Base-by-base conservation (phyloP, 2,329 filamentous ascomycete species). In the Colletotrichum graminicola region DNA sequence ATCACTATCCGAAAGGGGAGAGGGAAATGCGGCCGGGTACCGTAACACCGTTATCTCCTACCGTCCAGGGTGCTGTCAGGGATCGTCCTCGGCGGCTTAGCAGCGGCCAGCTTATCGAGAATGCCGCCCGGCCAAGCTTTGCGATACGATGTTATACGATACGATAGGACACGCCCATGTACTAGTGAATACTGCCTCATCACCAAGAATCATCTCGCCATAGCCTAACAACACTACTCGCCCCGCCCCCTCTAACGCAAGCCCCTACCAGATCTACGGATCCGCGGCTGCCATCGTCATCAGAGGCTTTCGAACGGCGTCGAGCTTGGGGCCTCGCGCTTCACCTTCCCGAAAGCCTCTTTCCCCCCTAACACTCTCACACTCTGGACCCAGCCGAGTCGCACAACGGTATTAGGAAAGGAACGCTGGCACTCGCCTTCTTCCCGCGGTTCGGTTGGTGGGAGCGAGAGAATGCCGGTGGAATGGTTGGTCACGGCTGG, bases 191-290 rank as follows among this genome's bases (percentile, higher is more conserved):
- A 34, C 51, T 34, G 56, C 56, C 55, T 60, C 39, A 26, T 60
- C 12, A 34, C 21, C 39, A n/a, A 47, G 23, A 12, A 11, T 23
- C 56, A 34, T 47, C 16, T n/a, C 18, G 16, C n/a, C 5, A 21
- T 32, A 45, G 39, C 18, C 26, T 36, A 18, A 21, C 39, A 23
- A 32, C 21, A 41, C 29, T 39, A 36, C 34, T 45, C 18, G 10
- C 23, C n/a, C 21, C 32, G n/a, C n/a, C 21, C 16, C 16, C 7
- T n/a, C 32, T 36, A 51, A 62, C 59, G 43, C 59, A 62, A 51
- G 45, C 59, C 21, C 60, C 45, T 51, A 62, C 34, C 60, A 62
- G 60, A 62, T 62, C 60, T 49, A 51, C 60, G 45, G 60, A 51
- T 62, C 45, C 45, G 45, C 43, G 60, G 32, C 43, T 62, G 29